Evolutionary conservation across 805 yeast genomes (phyloP).

Genomic region (Diddensiella santjacobensis): DNA sequence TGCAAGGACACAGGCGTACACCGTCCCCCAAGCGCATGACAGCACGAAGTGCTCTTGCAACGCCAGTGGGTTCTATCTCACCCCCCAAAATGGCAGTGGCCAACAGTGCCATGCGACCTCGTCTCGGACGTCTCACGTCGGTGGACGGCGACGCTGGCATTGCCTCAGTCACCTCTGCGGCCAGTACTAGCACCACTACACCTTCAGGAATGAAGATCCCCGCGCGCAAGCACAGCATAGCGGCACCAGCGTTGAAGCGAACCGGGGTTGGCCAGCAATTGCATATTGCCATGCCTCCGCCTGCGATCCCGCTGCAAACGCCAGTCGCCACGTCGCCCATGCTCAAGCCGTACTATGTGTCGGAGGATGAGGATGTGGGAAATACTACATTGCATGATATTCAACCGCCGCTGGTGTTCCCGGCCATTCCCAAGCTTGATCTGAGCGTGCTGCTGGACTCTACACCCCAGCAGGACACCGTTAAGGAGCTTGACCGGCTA

Average conservation of each 20-base stretch:
- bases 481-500: slow-evolving; percentile 32
- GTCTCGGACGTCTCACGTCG: background rate
- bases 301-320: slow-evolving; percentile 6
- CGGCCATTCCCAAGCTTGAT: slow-evolving; percentile 34
- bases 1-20: slow-evolving; percentile 12
- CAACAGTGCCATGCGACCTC: background rate
- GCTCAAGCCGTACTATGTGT: background rate
- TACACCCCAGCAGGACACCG: slow-evolving; percentile 33
- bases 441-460: slow-evolving; percentile 36
- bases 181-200: background rate
- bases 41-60: background rate
- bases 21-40: slow-evolving; percentile 24
- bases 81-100: slow-evolving; percentile 6
- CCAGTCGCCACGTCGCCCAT: background rate
- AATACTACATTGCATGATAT: slow-evolving; percentile 17
- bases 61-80: background rate
- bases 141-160: background rate
- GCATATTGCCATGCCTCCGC: slow-evolving; percentile 20
- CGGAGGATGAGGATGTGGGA: slow-evolving; percentile 1
- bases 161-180: background rate
- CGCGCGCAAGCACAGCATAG: background rate
- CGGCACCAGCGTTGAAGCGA: background rate
- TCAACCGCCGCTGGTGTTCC: slow-evolving; percentile 12
- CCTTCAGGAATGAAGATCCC: background rate
- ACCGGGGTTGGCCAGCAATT: slow-evolving; percentile 7